Evolutionary conservation across 805 yeast genomes (phyloP), one percentile per base, ranked within the genome.

Genomic region (Sugiyamaella chiloensis): DNA sequence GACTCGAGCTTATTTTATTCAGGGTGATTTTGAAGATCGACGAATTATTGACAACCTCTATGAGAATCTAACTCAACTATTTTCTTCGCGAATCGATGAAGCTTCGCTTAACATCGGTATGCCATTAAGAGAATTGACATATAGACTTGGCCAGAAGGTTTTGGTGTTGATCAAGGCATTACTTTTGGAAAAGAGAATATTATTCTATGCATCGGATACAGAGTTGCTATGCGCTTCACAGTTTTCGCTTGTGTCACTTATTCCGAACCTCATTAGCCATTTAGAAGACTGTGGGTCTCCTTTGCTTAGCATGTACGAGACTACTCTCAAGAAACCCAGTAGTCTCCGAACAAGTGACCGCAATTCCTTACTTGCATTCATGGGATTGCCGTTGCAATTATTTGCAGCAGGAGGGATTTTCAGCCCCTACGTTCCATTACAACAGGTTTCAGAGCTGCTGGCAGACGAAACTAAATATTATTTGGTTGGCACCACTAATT

Each of bases 361-460:
- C 43, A 73, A 75, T 52, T 86, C 96, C 0, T 74, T 90, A 62
- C 68, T 91, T 32, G 69, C 78, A 27, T 93, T 87, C 61, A 76
- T 88, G 60, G 99, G 98, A 0, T 71, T 93, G 26, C 99, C 99
- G 0, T 69, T 93, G 42, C 90, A 85, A 57, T 65, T 89, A 1
- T 93, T 93, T 66, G 88, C 88, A 42, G 78, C 79, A 55, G 95
- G 95, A 37, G 89, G 95, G 1, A 74, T 91, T 51, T 90, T 95
- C 73, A 83, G 85, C 56, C 98, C 99, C 1, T 93, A 91, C 66
- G 74, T 90, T n/a, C 95, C 98, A 0, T 69, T 93, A 47, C 99
- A 91, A 64, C 98, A 91, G 61, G 69, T 91, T 47, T 85, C 85
- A 44, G 89, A 85, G 56, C 70, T 93, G 44, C 72, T 70, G 26